Conservation (phyloP, 306 rosid species). For the Inga leiocalycina region DNA sequence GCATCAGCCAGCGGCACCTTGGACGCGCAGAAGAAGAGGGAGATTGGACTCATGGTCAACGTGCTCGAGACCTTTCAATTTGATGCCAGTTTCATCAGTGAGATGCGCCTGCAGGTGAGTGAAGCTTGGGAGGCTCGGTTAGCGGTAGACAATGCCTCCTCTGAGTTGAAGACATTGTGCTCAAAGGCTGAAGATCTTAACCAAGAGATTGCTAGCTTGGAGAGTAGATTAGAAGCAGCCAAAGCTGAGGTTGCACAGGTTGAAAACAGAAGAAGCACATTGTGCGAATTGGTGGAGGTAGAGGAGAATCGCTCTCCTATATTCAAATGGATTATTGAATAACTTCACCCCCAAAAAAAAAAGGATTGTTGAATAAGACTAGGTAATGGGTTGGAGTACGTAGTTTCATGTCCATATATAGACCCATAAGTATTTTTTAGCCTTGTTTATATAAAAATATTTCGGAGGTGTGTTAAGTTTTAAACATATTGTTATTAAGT, state of each 20-base stretch:
- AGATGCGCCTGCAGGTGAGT: not conserved
- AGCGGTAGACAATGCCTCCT: not conserved
- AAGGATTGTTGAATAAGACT: not conserved
- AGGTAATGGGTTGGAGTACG: not conserved
- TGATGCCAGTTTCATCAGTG: not conserved
- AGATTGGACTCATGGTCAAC: not conserved
- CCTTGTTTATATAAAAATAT: not conserved
- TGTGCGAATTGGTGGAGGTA: conserved; percentile 1
- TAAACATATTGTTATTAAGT: not conserved
- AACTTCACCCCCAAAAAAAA: no score
- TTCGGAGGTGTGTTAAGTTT: not conserved
- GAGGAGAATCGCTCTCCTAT: not conserved
- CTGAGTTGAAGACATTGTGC: not conserved
- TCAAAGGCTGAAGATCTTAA: not conserved
- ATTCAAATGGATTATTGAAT: conserved; percentile 2
- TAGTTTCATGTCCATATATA: not conserved
- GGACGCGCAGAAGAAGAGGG: not conserved
- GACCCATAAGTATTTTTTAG: not conserved
- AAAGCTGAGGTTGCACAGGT: not conserved
- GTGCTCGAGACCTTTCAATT: not conserved
- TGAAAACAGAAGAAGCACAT: not conserved
- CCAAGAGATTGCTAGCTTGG: not conserved
- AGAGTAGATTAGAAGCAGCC: not conserved
- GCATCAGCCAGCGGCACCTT: not conserved
- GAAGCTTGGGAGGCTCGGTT: not conserved